Percentiles rank a stretch among this genome's conserved stretches.
Conservation (phyloP, 78 protist species). For the Isochrysis galbana region DNA sequence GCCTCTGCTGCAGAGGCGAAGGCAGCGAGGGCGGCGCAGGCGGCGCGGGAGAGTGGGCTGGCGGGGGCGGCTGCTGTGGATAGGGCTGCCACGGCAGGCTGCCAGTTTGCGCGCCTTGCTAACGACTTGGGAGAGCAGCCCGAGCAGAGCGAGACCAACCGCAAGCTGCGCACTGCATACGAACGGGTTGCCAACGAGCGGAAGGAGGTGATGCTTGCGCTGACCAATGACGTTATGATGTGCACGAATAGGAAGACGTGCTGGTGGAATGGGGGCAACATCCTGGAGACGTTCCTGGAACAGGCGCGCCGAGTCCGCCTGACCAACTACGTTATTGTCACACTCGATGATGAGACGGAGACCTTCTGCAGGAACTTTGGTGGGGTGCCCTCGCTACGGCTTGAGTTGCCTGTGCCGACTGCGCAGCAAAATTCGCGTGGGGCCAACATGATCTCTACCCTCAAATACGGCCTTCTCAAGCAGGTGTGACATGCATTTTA, state of each 20-base stretch:
- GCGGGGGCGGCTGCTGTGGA: too few species aligned
- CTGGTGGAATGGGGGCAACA: slow-evolving; percentile 16
- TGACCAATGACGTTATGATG: slow-evolving; percentile 24
- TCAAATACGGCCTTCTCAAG: background rate
- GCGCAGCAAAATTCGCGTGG: slow-evolving; percentile 19
- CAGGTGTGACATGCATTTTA: too few species aligned
- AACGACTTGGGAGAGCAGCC: too few species aligned
- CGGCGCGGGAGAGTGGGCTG: too few species aligned
- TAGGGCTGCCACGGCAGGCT: background rate
- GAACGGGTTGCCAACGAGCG: background rate
- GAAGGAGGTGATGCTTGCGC: background rate
- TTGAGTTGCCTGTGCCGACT: background rate
- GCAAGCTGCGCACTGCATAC: background rate
- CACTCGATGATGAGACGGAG: background rate
- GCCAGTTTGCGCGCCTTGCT: background rate
- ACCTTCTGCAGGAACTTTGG: background rate
- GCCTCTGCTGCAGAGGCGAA: background rate
- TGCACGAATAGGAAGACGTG: slow-evolving; percentile 1
- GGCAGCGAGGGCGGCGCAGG: background rate
- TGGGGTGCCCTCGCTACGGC: background rate
- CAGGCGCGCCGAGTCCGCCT: background rate
- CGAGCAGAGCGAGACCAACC: background rate
- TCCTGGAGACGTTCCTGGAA: background rate
- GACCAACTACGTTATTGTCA: background rate
- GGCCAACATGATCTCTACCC: slow-evolving; percentile 1